Evolutionary conservation across 2,329 filamentous ascomycete genomes (phyloP).

Genomic region (Zalaria sp.): DNA sequence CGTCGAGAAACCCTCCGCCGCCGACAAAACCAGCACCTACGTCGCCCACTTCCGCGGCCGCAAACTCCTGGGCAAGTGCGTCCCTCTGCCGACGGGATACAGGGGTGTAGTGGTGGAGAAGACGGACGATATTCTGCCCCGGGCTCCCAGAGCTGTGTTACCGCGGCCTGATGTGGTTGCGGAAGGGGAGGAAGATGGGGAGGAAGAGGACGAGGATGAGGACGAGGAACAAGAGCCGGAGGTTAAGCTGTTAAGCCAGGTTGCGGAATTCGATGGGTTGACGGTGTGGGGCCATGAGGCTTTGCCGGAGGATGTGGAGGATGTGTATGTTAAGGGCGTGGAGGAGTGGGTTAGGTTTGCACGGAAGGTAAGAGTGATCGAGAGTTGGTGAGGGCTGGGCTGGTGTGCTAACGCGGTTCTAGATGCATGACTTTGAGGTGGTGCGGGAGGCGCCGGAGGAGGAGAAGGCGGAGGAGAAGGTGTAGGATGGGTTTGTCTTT

Average conservation of each 20-base stretch:
- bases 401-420: too few relatives aligned
- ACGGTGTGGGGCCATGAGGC: conserved; percentile 76
- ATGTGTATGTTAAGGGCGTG: conserved; percentile 60
- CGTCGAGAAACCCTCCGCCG: conserved; percentile 25
- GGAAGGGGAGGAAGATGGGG: conserved; percentile 10
- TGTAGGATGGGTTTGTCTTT: too few relatives aligned
- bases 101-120: conserved; percentile 29
- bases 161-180: neutral
- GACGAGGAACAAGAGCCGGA: conserved; percentile 34
- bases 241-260: conserved; percentile 44
- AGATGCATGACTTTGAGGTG: too few relatives aligned
- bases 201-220: conserved; percentile 25
- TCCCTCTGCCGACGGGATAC: conserved; percentile 59
- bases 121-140: conserved; percentile 10
- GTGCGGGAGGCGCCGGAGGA: too few relatives aligned
- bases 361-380: conserved; percentile 39
- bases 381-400: too few relatives aligned
- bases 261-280: conserved; percentile 58
- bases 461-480: too few relatives aligned
- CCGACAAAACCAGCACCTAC: conserved; percentile 22
- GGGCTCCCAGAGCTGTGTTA: neutral
- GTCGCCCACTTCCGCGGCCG: conserved; percentile 66
- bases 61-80: conserved; percentile 53
- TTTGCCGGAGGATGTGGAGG: conserved; percentile 44
- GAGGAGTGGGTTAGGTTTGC: conserved; percentile 71